Conservation (phyloP, 2,329 filamentous ascomycete genomes). For the Bipolaris oryzae region DNA sequence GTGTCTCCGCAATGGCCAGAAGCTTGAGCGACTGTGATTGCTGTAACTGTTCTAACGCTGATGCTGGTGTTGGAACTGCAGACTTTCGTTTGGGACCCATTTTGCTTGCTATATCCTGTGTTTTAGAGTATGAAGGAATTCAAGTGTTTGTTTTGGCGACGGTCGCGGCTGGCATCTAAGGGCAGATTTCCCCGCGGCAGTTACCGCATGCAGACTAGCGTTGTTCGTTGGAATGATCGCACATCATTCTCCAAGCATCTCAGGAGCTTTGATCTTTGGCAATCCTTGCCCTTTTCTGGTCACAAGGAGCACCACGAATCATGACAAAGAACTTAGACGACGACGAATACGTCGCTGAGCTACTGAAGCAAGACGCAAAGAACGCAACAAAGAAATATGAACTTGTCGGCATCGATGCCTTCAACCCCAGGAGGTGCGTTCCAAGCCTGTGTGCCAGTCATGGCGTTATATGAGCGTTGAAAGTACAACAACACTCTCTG, state of each 20-base stretch:
- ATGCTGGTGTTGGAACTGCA: constrained; percentile 27
- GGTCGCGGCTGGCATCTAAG: constrained; percentile 15
- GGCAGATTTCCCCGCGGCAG: constrained; percentile 30
- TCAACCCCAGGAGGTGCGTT: constrained; percentile 60
- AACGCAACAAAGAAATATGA: constrained; percentile 76
- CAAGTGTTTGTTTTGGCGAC: constrained; percentile 39
- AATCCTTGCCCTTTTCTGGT: not conserved
- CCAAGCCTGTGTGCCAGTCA: constrained; percentile 9
- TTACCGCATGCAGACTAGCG: constrained; percentile 21
- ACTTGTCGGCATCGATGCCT: constrained; percentile 73
- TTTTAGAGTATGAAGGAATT: constrained; percentile 8
- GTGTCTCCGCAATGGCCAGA: constrained; percentile 76
- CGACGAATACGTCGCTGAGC: constrained; percentile 78
- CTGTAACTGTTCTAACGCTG: constrained; percentile 61
- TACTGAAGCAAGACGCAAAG: constrained; percentile 81
- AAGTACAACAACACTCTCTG: constrained; percentile 11
- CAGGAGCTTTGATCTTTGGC: not conserved
- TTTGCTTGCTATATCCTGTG: constrained; percentile 5
- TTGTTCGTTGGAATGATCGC: constrained; percentile 9
- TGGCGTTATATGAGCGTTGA: constrained; percentile 5
- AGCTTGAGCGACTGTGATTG: constrained; percentile 70
- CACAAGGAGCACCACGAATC: not conserved
- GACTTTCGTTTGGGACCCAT: constrained; percentile 39
- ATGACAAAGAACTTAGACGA: constrained; percentile 50
- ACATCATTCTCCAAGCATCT: not conserved